phyloP scores from a whole-genome alignment of 2,329 filamentous ascomycete species.

The Colletotrichum zoysiae region DNA sequence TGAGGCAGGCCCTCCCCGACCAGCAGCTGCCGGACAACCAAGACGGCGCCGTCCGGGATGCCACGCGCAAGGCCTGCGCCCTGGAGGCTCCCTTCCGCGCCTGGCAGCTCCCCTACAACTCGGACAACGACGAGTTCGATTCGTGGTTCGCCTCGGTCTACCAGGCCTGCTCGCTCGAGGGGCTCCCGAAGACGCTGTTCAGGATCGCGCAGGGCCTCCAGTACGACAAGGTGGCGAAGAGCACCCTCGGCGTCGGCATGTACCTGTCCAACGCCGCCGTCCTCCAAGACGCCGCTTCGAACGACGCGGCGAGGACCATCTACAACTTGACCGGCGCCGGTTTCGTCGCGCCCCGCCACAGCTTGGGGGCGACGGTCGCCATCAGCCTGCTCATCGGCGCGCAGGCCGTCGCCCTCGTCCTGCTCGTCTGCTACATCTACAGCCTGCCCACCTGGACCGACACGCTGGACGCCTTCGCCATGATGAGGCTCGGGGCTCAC shows the following conservation, averaged over 20 bases:
- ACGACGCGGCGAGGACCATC: slow-evolving; percentile 39
- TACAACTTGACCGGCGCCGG: slow-evolving; percentile 32
- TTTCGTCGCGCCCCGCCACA: slow-evolving; percentile 23
- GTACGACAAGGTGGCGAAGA: slow-evolving; percentile 30
- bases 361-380: slow-evolving; percentile 11
- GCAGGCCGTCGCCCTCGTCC: slow-evolving; percentile 25
- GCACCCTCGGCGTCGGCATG: slow-evolving; percentile 40
- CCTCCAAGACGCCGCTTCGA: slow-evolving; percentile 28
- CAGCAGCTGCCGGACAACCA: slow-evolving; percentile 11
- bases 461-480: slow-evolving; percentile 37
- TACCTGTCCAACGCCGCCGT: slow-evolving; percentile 38
- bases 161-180: slow-evolving; percentile 27
- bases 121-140: slow-evolving; percentile 32
- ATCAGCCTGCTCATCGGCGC: slow-evolving; percentile 35
- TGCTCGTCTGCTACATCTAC: slow-evolving; percentile 39
- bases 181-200: slow-evolving; percentile 33
- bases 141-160: slow-evolving; percentile 36
- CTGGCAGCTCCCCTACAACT: slow-evolving; percentile 39
- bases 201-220: slow-evolving; percentile 32
- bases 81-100: slow-evolving; percentile 23
- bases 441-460: slow-evolving; percentile 39
- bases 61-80: slow-evolving; percentile 23
- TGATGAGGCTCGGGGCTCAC: slow-evolving; percentile 36
- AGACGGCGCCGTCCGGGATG: background rate
- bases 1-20: slow-evolving; percentile 29